Conservation (phyloP, 768 basidiomycete species). For the Rhizopogon sp. region DNA sequence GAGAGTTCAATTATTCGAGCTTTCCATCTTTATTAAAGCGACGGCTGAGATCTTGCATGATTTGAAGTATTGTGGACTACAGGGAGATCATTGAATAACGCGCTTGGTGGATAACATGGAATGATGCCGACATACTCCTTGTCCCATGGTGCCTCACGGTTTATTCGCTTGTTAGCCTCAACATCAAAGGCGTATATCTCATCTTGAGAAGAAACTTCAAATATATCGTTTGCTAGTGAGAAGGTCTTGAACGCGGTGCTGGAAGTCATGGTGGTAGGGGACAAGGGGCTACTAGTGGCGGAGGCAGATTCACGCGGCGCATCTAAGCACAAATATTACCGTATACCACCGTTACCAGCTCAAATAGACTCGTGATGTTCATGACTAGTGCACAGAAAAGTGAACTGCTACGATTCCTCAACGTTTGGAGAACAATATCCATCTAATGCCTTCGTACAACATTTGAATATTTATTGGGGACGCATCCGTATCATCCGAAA, state of each 20-base stretch:
- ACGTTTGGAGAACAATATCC: slow-evolving; percentile 46
- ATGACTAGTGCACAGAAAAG: background rate
- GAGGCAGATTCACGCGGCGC: background rate
- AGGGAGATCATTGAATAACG: background rate
- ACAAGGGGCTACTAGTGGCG: background rate
- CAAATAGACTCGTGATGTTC: no score
- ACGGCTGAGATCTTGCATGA: slow-evolving; percentile 93
- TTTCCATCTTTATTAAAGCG: slow-evolving; percentile 92
- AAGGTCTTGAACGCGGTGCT: slow-evolving; percentile 70
- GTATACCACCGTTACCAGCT: no score
- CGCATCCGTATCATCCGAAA: slow-evolving; percentile 13
- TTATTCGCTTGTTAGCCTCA: slow-evolving; percentile 61
- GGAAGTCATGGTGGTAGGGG: slow-evolving; percentile 28
- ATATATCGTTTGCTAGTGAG: slow-evolving; percentile 63
- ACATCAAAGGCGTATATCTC: slow-evolving; percentile 75
- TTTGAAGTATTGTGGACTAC: slow-evolving; percentile 77
- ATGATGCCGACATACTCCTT: slow-evolving; percentile 59
- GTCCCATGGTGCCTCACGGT: slow-evolving; percentile 74
- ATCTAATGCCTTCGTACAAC: slow-evolving; percentile 42
- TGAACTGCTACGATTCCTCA: background rate
- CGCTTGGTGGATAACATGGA: slow-evolving; percentile 1
- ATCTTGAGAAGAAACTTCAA: slow-evolving; percentile 69
- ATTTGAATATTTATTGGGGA: slow-evolving; percentile 13
- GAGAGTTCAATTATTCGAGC: slow-evolving; percentile 2
- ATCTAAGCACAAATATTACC: background rate